Percentiles rank a stretch among this genome's conserved stretches.
These are phyloP conservation scores for Oleoguttula mirabilis DNA, from an alignment of 495 filamentous ascomycete species.

Conservation along the genomic window DNA sequence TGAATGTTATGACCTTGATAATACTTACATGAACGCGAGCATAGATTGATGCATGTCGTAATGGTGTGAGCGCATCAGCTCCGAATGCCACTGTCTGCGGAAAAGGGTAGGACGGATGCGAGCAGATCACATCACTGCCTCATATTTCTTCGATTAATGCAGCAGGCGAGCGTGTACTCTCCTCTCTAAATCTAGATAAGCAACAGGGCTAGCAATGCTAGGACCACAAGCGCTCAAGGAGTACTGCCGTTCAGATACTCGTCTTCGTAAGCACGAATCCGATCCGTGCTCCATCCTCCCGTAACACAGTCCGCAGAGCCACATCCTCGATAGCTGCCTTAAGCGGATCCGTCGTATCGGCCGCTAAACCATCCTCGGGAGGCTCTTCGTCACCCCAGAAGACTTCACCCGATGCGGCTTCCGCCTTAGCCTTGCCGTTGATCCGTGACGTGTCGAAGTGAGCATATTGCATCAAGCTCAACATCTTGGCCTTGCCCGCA, in stretches of 20 bases:
- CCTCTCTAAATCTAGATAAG: too few relatives aligned
- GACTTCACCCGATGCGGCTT: conserved; percentile 24
- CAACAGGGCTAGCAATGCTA: too few relatives aligned
- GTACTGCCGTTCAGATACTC: conserved; percentile 13
- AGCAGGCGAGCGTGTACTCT: too few relatives aligned
- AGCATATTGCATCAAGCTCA: conserved; percentile 49
- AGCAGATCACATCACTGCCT: too few relatives aligned
- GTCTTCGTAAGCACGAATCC: conserved; percentile 60
- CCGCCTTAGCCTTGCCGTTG: conserved; percentile 24
- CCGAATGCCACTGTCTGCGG: too few relatives aligned
- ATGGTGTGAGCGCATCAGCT: too few relatives aligned
- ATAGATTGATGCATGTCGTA: too few relatives aligned
- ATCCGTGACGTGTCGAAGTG: conserved; percentile 49
- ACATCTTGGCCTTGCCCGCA: conserved; percentile 50
- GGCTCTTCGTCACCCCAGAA: conserved; percentile 7
- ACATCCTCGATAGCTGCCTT: conserved; percentile 44
- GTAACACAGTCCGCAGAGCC: conserved; percentile 47
- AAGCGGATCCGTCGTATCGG: conserved; percentile 23
- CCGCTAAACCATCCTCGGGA: conserved; percentile 5
- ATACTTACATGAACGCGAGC: too few relatives aligned
- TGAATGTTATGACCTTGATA: too few relatives aligned
- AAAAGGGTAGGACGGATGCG: too few relatives aligned
- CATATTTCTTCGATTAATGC: too few relatives aligned
- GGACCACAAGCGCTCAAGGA: too few relatives aligned
- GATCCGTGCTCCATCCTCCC: conserved; percentile 47